These are phyloP conservation scores for Thymus quinquecostatus DNA, from an alignment of 257 asterid genomes.

Conservation along the genomic window DNA sequence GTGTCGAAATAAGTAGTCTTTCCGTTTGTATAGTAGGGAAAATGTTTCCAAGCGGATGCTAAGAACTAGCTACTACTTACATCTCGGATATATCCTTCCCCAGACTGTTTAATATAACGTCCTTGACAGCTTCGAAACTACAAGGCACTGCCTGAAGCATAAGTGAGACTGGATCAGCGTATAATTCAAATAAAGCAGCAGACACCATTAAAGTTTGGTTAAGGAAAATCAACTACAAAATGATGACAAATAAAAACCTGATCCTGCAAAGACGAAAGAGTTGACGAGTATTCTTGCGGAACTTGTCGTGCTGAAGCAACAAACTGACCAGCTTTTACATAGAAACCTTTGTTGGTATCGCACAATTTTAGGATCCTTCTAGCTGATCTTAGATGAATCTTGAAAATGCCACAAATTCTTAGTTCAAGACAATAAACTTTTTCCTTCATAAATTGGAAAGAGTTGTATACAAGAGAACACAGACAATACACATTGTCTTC, in stretches of 20 bases:
- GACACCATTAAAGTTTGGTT: conserved; percentile 11
- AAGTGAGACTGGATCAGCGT: conserved; percentile 29
- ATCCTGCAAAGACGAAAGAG: conserved; percentile 86
- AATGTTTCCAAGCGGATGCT: conserved; percentile 10
- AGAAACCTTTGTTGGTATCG: conserved; percentile 85
- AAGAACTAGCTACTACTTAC: conserved; percentile 44
- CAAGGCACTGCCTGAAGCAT: conserved; percentile 80
- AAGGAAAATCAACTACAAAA: conserved; percentile 1
- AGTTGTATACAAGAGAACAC: background rate
- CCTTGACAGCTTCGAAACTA: conserved; percentile 66
- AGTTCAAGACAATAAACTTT: background rate
- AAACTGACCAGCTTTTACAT: conserved; percentile 96
- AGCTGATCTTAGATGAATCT: conserved; percentile 92
- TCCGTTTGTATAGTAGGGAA: conserved; percentile 2
- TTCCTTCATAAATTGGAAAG: background rate
- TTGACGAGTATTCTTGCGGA: conserved; percentile 85
- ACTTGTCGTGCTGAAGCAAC: conserved; percentile 82
- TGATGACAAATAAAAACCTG: conserved; percentile 50
- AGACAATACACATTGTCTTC: background rate
- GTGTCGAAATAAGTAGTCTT: background rate
- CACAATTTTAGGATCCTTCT: conserved; percentile 65
- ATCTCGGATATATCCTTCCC: conserved; percentile 72
- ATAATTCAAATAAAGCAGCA: conserved; percentile 15
- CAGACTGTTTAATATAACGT: conserved; percentile 60
- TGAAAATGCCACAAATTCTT: conserved; percentile 26